These are phyloP conservation scores for Rutstroemia sp. DNA, from an alignment of 2,329 filamentous ascomycete species.

Conservation along the genomic window DNA sequence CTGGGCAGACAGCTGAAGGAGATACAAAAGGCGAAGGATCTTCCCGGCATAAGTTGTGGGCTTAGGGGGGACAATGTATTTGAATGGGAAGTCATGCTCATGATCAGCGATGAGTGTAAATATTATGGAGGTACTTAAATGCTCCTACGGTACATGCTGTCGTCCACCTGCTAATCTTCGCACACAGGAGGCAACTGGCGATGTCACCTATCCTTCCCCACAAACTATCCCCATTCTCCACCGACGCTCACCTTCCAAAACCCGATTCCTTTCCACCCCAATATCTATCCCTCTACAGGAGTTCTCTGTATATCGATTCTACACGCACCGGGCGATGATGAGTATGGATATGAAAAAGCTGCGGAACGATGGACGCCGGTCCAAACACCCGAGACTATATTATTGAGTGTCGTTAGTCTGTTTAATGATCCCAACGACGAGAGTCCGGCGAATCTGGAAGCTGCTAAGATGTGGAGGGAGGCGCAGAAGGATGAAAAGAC, in stretches of 20 bases:
- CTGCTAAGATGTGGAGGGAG: conserved; percentile 79
- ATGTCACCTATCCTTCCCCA: conserved; percentile 74
- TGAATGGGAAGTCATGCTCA: conserved; percentile 98
- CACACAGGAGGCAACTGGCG: conserved; percentile 80
- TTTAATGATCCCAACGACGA: conserved; percentile 91
- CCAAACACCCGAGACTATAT: conserved; percentile 89
- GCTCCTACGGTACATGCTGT: no score
- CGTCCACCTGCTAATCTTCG: no score
- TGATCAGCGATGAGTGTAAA: conserved; percentile 84
- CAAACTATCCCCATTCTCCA: conserved; percentile 78
- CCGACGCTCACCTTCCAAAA: conserved; percentile 82
- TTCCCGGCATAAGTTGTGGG: conserved; percentile 90
- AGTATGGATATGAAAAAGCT: conserved; percentile 86
- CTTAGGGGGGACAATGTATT: conserved; percentile 85
- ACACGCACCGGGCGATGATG: conserved; percentile 89
- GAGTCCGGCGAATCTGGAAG: conserved; percentile 91
- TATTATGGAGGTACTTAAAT: conserved; percentile 54
- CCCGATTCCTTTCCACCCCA: conserved; percentile 85
- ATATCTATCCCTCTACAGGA: conserved; percentile 74
- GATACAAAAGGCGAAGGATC: conserved; percentile 86
- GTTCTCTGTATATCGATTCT: conserved; percentile 95
- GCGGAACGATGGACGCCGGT: conserved; percentile 91
- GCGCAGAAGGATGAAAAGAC: conserved; percentile 49
- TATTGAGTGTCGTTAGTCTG: conserved; percentile 87
- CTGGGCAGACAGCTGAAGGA: conserved; percentile 84